Evolutionary conservation across 805 yeast genomes (phyloP), one percentile per base, ranked within the genome.

Genomic region (Scheffersomyces lignosus): DNA sequence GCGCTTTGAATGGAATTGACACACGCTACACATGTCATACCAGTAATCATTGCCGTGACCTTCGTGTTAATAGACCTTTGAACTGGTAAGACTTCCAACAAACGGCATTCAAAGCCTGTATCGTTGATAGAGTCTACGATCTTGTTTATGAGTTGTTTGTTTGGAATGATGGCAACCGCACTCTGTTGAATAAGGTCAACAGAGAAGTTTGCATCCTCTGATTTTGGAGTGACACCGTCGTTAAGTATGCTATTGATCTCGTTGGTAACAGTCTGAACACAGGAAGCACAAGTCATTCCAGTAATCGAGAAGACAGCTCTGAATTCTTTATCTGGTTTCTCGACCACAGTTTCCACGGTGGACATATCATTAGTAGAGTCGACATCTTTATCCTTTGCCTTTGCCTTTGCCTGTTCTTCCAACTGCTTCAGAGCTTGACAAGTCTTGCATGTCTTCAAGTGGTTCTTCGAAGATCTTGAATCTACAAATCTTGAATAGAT

Each of bases 21-120:
- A 57, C 93, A 82, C 0, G 87, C 78, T 5, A 85, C 80, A 60
- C 91, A 85, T 0, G 88, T 78, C 56, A 84, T 83, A 3, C 90
- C 91, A 8, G 83, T 85, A 29, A 85, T 77, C 0, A 78, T 60
- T 1, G 87, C 88, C 8, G 70, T 63, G 6, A 81, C 75, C 47
- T 72, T 73, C 47, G 65, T 74, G 37, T 70, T 73, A 4, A 64
- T 50, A 5, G 77, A 63, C 23, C 75, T 62, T 22, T 71, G 71
- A 3, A 81, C 71, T 1, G 87, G 89, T 15, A 80, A 52, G 6
- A 83, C 64, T 45, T 83, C 87, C 5, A 78, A 52, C 10, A 83
- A 59, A 14, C 66, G 71, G 28, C 81, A 75, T 5, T 70, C 71
- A 47, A 62, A 66, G 1, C 73, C 73, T 4, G 52, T 41, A 15